Base-by-base conservation (phyloP, 768 basidiomycete genomes). In the Daedaleopsis nitida region DNA sequence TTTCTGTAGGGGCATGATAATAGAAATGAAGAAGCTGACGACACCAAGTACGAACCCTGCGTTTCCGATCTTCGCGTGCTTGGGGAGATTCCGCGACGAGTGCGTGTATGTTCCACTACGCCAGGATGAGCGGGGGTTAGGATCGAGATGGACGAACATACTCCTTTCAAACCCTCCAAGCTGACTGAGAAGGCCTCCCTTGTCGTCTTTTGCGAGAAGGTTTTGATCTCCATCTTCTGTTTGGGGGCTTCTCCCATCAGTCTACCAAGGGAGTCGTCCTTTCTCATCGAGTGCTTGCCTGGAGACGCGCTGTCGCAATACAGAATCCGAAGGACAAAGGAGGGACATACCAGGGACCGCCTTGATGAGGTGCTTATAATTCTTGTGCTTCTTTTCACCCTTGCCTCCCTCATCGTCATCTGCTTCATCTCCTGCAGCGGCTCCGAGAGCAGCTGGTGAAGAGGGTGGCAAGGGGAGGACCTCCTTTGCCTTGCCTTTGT, bases 281-380 rank as follows among this genome's bases (percentile, higher is more conserved):
- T 92, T 77, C 89, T 91, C 80, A 83, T 79, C 32, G 89, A 88
- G 65, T 92, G 90, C 72, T 91, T 92, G 60, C 90, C 87, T 88
- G 65, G 19, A 47, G 21, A 50, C 57, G 32, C 38, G 38, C 51
- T 53, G 21, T 55, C 55, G 48, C 39, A 62, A 50, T 44, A 19
- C 39, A 49, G 49, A 42, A 12, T 10, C 50, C 32, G 42, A 27
- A 37, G 14, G 24, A 13, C 24, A 3, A 45, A 48, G 6, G 52
- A 55, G 34, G 52, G 38, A 78, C 85, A 66, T 72, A 87, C 87
- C 90, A 63, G 89, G 89, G 49, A 88, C 78, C 59, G 82, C 85
- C 77, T 86, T 89, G 68, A 92, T 88, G 57, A 91, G 81, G 67
- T 91, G 86, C 66, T 84, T 88, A 68, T 91, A 92, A 66, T 89